These are phyloP conservation scores for Verbascum thapsus DNA, from an alignment of 257 asterid species.

Conservation along the genomic window DNA sequence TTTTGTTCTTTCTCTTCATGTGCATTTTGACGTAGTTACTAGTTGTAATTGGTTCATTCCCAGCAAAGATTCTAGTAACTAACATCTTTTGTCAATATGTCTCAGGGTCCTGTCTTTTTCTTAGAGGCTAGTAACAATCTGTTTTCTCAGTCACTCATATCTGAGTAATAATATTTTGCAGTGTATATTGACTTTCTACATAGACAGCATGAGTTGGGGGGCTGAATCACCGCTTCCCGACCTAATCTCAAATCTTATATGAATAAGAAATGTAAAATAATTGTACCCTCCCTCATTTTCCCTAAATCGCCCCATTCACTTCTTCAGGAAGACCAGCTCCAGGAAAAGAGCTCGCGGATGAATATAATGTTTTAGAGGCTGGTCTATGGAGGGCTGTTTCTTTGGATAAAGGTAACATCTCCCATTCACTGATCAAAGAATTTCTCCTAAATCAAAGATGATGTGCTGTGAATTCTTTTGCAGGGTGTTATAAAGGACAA, in stretches of 20 bases:
- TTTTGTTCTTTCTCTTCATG: constrained; percentile 11
- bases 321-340: constrained; percentile 91
- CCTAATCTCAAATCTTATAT: too few species aligned
- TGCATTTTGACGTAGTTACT: constrained; percentile 1
- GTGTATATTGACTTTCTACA: constrained; percentile 2
- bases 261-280: too few species aligned
- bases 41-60: constrained; percentile 9
- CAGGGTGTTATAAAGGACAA: constrained; percentile 98
- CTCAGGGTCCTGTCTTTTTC: constrained; percentile 15
- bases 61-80: constrained; percentile 5
- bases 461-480: constrained; percentile 21
- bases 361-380: constrained; percentile 92
- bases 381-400: constrained; percentile 91
- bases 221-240: too few species aligned
- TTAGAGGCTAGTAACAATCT: constrained; percentile 23
- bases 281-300: too few species aligned
- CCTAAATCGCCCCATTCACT: too few species aligned
- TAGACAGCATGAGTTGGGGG: too few species aligned
- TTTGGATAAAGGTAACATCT: constrained; percentile 69
- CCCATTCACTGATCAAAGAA: not conserved
- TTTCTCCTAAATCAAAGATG: not conserved
- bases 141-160: constrained; percentile 1
- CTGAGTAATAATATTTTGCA: constrained; percentile 4
- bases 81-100: constrained; percentile 17
- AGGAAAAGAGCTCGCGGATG: constrained; percentile 86